These are phyloP conservation scores for Cytospora piceicola DNA, from an alignment of 2,329 filamentous ascomycete genomes.

Conservation along the genomic window DNA sequence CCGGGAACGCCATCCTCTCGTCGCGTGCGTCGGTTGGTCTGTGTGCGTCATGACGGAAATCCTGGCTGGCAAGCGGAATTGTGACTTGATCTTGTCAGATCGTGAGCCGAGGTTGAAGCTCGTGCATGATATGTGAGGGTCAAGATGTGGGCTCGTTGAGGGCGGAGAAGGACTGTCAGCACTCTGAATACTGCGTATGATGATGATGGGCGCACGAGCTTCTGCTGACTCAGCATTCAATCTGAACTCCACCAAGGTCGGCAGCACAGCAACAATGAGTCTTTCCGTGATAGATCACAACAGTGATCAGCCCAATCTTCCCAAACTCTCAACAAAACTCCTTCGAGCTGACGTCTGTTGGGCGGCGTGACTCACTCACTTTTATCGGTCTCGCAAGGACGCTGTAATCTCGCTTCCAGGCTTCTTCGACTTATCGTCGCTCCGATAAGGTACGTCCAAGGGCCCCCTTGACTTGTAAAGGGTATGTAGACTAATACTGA, in stretches of 20 bases:
- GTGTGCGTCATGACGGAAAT: constrained; percentile 11
- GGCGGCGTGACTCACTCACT: neutral
- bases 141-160: neutral
- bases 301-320: neutral
- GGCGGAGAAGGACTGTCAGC: too few relatives aligned
- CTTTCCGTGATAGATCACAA: neutral
- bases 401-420: too few relatives aligned
- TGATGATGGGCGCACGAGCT: neutral
- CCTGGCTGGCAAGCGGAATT: neutral
- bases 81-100: neutral
- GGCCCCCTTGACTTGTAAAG: too few relatives aligned
- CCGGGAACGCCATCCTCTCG: constrained; percentile 39
- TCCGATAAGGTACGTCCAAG: too few relatives aligned
- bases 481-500: too few relatives aligned
- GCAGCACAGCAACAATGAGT: neutral
- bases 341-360: neutral
- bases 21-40: constrained; percentile 7
- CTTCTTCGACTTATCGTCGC: too few relatives aligned
- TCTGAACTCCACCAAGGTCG: neutral
- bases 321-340: neutral
- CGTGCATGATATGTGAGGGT: neutral
- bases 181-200: neutral
- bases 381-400: too few relatives aligned
- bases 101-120: neutral
- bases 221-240: neutral